Conservation (phyloP, 2,329 filamentous ascomycete species). For the Cladophialophora immunda region DNA sequence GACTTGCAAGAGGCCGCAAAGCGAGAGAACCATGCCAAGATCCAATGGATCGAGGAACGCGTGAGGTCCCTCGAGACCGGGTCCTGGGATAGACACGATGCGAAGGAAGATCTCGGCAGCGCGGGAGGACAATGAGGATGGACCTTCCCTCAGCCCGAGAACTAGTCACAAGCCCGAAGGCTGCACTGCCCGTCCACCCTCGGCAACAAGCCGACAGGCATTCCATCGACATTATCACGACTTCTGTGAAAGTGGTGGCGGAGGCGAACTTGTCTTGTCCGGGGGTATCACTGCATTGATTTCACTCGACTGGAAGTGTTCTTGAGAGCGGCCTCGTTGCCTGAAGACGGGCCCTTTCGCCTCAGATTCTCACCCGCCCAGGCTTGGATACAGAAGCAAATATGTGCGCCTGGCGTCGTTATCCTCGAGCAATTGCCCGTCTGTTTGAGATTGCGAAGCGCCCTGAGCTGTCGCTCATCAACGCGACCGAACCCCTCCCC, state of each 20-base stretch:
- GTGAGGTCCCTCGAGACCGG: slow-evolving; percentile 72
- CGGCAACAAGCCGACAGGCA: background rate
- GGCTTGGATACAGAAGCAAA: too few relatives aligned
- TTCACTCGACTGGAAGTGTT: too few relatives aligned
- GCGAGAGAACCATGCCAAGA: slow-evolving; percentile 60
- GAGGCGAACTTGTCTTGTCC: background rate
- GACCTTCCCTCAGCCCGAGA: background rate
- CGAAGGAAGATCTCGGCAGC: slow-evolving; percentile 73
- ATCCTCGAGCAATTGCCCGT: too few relatives aligned
- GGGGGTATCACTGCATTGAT: background rate
- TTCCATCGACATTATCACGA: background rate
- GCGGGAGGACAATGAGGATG: slow-evolving; percentile 37
- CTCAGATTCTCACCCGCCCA: too few relatives aligned
- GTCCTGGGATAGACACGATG: slow-evolving; percentile 77
- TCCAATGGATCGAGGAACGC: slow-evolving; percentile 64
- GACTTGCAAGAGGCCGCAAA: slow-evolving; percentile 68
- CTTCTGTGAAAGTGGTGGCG: background rate
- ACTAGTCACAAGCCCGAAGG: background rate
- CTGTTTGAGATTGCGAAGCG: too few relatives aligned
- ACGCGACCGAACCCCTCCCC: too few relatives aligned
- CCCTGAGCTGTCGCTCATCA: too few relatives aligned
- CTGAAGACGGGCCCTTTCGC: too few relatives aligned
- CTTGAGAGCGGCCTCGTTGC: too few relatives aligned
- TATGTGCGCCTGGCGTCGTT: too few relatives aligned
- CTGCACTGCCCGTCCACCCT: background rate